Evolutionary conservation across 345 rosid genomes (phyloP).

Genomic region (Eucalyptus globulus): DNA sequence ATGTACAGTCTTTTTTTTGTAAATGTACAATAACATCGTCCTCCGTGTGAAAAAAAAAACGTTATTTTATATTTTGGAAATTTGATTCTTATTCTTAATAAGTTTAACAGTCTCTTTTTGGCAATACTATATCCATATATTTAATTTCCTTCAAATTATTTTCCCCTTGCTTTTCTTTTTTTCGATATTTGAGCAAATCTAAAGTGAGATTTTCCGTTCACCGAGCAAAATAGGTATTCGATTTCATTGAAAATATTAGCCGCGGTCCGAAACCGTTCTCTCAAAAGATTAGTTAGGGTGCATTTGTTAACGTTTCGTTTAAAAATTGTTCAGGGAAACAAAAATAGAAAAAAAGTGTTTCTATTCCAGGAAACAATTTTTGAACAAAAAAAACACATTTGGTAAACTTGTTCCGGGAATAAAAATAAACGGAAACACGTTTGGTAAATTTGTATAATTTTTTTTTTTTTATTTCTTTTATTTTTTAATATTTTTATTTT

Average conservation of each 20-base stretch:
- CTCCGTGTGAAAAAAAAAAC: background rate
- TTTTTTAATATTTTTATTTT: too few relatives aligned
- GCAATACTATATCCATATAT: background rate
- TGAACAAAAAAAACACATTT: too few relatives aligned
- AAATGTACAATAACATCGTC: background rate
- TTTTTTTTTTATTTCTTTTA: too few relatives aligned
- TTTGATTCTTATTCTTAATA: background rate
- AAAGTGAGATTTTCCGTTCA: background rate
- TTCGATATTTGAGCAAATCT: background rate
- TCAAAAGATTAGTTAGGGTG: background rate
- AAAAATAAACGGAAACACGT: too few relatives aligned
- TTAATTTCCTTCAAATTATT: background rate
- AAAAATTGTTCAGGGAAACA: too few relatives aligned
- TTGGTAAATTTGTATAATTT: too few relatives aligned
- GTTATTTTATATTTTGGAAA: background rate
- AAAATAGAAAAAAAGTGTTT: too few relatives aligned
- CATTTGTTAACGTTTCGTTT: too few relatives aligned
- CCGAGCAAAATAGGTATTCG: background rate
- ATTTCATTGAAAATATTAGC: background rate
- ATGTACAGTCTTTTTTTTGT: too few relatives aligned
- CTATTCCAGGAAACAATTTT: too few relatives aligned
- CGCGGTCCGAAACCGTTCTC: background rate
- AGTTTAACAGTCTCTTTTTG: background rate
- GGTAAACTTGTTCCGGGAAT: too few relatives aligned
- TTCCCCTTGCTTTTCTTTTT: background rate